Percentiles rank a stretch among this genome's conserved stretches.
These are phyloP conservation scores for Penicillium coprophilum DNA, from an alignment of 495 filamentous ascomycete species.

Conservation along the genomic window DNA sequence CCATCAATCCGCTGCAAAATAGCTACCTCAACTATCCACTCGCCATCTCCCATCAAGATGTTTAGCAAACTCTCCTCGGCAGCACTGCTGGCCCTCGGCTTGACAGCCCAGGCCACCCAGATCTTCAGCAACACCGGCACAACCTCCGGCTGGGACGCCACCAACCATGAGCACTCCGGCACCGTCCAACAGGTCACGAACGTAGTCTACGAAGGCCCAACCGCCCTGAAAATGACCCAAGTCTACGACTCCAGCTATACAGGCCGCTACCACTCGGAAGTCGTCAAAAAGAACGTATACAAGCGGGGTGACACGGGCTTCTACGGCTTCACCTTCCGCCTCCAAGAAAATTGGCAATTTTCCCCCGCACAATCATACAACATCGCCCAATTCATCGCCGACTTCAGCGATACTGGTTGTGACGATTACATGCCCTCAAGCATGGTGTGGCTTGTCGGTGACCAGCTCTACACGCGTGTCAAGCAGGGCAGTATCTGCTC, in stretches of 20 bases:
- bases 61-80: neutral
- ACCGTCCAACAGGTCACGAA: conserved; percentile 49
- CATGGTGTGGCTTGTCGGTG: conserved; percentile 53
- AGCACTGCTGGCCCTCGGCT: neutral
- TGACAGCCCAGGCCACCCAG: conserved; percentile 27
- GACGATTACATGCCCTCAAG: conserved; percentile 55
- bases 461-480: conserved; percentile 47
- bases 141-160: conserved; percentile 45
- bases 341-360: conserved; percentile 52
- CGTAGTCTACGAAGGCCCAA: conserved; percentile 42
- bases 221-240: conserved; percentile 54
- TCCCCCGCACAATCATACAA: conserved; percentile 50
- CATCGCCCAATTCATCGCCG: conserved; percentile 57
- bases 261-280: conserved; percentile 59
- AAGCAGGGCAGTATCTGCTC: conserved; percentile 47
- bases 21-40: neutral
- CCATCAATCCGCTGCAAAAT: neutral
- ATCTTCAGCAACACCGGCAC: conserved; percentile 53
- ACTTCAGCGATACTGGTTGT: conserved; percentile 48
- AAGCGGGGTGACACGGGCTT: conserved; percentile 49
- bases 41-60: neutral
- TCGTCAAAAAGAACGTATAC: conserved; percentile 47
- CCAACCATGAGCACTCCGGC: conserved; percentile 43
- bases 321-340: conserved; percentile 57
- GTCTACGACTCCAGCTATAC: conserved; percentile 46